These are phyloP conservation scores for Colletotrichum melonis DNA, from an alignment of 2,329 filamentous ascomycete genomes.

Conservation along the genomic window DNA sequence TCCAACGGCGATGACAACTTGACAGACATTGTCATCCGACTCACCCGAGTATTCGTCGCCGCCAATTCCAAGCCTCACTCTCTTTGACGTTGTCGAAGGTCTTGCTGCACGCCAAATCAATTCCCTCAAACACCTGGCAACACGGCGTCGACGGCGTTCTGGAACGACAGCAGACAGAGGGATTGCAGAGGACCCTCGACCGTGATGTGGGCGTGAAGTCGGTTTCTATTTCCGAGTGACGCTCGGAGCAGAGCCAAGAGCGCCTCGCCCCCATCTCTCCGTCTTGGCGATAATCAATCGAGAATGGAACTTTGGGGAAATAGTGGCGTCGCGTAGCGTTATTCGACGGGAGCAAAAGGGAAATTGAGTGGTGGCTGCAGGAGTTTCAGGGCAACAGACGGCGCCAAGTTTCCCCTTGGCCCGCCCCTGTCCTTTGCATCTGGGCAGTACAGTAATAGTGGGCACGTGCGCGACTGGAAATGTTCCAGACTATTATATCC, in stretches of 20 bases:
- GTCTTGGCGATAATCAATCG: neutral
- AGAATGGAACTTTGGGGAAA: neutral
- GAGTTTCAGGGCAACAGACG: neutral
- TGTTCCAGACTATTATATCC: neutral
- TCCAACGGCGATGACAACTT: neutral
- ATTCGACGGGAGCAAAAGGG: neutral
- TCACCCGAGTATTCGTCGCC: neutral
- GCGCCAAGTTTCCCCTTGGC: neutral
- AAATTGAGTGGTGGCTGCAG: neutral
- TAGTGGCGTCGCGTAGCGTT: neutral
- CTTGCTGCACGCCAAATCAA: constrained; percentile 15
- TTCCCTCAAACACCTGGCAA: neutral
- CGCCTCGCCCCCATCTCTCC: neutral
- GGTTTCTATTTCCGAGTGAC: neutral
- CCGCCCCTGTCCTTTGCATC: neutral
- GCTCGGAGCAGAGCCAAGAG: neutral
- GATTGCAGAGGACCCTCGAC: neutral
- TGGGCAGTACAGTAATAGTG: neutral
- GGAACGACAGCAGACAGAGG: neutral
- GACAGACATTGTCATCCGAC: neutral
- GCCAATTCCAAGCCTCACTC: neutral
- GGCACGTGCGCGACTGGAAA: neutral
- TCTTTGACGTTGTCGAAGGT: neutral
- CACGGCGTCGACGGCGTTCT: constrained; percentile 2
- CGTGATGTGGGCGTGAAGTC: neutral